Evolutionary conservation across 495 filamentous ascomycete species (phyloP).

Genomic region (Aspergillus bridgeri): DNA sequence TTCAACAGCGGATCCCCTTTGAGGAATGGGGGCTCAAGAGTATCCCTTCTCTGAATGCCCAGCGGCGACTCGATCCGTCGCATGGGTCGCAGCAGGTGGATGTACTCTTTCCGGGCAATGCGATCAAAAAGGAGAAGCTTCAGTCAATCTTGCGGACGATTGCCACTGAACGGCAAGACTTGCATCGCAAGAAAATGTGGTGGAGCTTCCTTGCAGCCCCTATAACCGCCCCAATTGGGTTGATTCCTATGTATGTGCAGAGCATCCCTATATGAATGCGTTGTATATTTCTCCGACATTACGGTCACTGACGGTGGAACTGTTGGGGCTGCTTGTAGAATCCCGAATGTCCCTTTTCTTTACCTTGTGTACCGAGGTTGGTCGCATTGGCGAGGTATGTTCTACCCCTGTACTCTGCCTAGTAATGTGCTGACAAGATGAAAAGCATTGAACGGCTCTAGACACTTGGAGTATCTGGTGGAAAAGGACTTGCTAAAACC

Average conservation of each 20-base stretch:
- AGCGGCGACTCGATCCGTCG: conserved; percentile 57
- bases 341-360: conserved; percentile 97
- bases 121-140: conserved; percentile 62
- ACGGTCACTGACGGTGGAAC: background rate
- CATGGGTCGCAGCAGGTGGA: conserved; percentile 65
- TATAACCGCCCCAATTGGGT: conserved; percentile 71
- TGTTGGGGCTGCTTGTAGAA: conserved; percentile 39
- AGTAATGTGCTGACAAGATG: conserved; percentile 11
- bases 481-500: conserved; percentile 63
- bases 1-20: conserved; percentile 82
- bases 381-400: conserved; percentile 64
- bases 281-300: background rate
- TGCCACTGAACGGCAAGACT: conserved; percentile 69
- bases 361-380: conserved; percentile 81
- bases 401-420: background rate
- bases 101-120: conserved; percentile 69
- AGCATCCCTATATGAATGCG: background rate
- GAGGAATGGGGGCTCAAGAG: conserved; percentile 98
- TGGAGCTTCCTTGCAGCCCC: conserved; percentile 83
- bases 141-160: conserved; percentile 58
- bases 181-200: conserved; percentile 72
- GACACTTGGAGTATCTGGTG: conserved; percentile 77
- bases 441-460: conserved; percentile 73
- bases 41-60: conserved; percentile 75
- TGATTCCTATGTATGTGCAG: conserved; percentile 75